A percentile compares a stretch with the other conserved stretches of the same genome.
Evolutionary conservation across 2,329 filamentous ascomycete genomes (phyloP).

Genomic region (Venturia aucupariae): DNA sequence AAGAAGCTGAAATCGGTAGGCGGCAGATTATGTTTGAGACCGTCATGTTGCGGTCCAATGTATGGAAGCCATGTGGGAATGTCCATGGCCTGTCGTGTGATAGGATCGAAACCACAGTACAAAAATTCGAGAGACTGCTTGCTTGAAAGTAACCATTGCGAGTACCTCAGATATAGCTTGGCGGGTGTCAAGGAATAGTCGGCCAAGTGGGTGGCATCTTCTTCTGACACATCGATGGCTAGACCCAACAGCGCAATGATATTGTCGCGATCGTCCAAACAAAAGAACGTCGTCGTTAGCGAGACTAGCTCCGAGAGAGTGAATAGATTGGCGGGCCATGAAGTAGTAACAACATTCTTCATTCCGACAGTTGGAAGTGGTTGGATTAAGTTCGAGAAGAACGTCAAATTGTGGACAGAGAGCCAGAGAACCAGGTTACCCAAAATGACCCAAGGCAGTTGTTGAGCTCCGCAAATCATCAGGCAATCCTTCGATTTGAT

Average conservation of each 20-base stretch:
- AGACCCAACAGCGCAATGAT: neutral
- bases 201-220: neutral
- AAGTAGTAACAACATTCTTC: neutral
- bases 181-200: neutral
- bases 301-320: neutral
- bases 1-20: neutral
- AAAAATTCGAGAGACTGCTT: neutral
- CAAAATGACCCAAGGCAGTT: neutral
- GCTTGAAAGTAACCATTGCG: neutral
- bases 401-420: neutral
- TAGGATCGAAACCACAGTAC: neutral
- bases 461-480: neutral
- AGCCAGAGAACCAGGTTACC: neutral
- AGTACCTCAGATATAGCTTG: neutral
- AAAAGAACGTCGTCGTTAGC: neutral
- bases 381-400: neutral
- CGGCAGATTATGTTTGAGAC: neutral
- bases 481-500: neutral
- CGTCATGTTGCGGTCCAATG: neutral
- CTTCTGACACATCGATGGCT: neutral
- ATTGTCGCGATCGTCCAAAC: neutral
- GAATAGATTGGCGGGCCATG: neutral
- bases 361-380: neutral
- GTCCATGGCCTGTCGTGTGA: neutral
- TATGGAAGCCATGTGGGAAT: neutral